Evolutionary conservation across 805 yeast species (phyloP).

Genomic region (Yarrowia keelungensis): DNA sequence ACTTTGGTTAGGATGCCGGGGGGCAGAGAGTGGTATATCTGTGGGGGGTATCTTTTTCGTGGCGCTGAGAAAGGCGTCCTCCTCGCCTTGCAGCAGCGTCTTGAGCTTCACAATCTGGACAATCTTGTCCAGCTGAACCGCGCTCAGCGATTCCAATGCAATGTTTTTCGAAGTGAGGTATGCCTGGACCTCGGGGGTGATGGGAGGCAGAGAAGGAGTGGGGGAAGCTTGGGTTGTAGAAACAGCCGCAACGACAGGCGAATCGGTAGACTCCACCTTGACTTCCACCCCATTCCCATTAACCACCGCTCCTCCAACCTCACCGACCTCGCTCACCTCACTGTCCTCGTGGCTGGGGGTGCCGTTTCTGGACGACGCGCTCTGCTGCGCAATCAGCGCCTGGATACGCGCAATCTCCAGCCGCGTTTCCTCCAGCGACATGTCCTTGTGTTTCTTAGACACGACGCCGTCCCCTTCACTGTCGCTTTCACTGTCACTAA

Average conservation of each 20-base stretch:
- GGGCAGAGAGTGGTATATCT: slow-evolving; percentile 1
- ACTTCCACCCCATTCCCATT: not conserved
- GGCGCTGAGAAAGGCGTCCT: slow-evolving; percentile 14
- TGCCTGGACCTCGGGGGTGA: slow-evolving; percentile 2
- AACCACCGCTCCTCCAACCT: not conserved
- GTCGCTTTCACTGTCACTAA: slow-evolving; percentile 23
- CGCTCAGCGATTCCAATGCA: slow-evolving; percentile 26
- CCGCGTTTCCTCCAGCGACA: slow-evolving; percentile 34
- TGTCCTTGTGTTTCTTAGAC: slow-evolving; percentile 18
- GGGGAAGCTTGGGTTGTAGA: too few relatives aligned
- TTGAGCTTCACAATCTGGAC: slow-evolving; percentile 22
- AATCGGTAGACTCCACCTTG: not conserved
- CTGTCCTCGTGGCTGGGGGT: slow-evolving; percentile 18
- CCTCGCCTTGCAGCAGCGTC: slow-evolving; percentile 19
- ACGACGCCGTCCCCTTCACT: not conserved
- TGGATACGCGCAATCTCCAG: slow-evolving; percentile 38
- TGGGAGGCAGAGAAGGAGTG: not conserved
- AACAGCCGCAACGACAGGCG: not conserved
- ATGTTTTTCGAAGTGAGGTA: slow-evolving; percentile 14
- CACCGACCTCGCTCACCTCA: not conserved
- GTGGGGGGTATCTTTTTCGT: slow-evolving; percentile 18
- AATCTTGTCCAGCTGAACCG: slow-evolving; percentile 31
- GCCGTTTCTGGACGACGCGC: slow-evolving; percentile 1
- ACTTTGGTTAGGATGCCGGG: slow-evolving; percentile 11
- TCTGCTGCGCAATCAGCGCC: slow-evolving; percentile 33